Conservation (phyloP, 73 alveolate genomes). For the Paramecium caudatum region DNA sequence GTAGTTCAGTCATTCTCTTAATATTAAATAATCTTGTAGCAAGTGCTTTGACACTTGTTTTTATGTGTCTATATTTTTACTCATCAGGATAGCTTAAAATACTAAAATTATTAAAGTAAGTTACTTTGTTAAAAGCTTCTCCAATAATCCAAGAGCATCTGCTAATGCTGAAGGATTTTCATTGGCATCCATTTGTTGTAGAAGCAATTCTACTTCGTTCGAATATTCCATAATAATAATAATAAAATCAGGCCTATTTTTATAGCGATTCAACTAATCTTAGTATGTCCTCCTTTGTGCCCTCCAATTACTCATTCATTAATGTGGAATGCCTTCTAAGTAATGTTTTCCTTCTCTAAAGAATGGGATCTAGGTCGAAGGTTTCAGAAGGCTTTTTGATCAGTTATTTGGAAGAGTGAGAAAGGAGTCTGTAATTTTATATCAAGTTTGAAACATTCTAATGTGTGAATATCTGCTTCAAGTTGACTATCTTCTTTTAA, state of each 20-base stretch:
- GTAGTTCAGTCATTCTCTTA: background rate
- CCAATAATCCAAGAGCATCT: constrained; percentile 43
- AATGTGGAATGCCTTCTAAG: constrained; percentile 29
- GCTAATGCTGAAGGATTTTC: constrained; percentile 45
- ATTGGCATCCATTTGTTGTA: background rate
- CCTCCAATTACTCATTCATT: constrained; percentile 36
- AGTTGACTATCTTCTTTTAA: background rate
- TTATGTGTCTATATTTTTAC: constrained; percentile 25
- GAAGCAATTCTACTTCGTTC: background rate
- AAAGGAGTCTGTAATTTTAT: background rate
- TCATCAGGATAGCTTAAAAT: constrained; percentile 25
- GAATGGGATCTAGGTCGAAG: constrained; percentile 39
- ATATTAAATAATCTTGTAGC: constrained; percentile 40
- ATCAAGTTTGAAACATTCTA: background rate
- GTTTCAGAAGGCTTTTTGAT: constrained; percentile 25
- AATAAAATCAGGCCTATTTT: constrained; percentile 5
- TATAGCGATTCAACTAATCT: constrained; percentile 33
- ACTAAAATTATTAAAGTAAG: background rate
- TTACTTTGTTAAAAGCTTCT: constrained; percentile 5
- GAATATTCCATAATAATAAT: background rate
- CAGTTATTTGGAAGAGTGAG: background rate
- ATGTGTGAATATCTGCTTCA: constrained; percentile 44
- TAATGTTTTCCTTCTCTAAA: constrained; percentile 27
- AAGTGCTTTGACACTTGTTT: background rate
- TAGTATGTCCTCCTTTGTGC: constrained; percentile 8